Percentiles rank a stretch among this genome's conserved stretches.
Evolutionary conservation across 345 rosid species (phyloP).

Genomic region (Rubroshorea leprosula): DNA sequence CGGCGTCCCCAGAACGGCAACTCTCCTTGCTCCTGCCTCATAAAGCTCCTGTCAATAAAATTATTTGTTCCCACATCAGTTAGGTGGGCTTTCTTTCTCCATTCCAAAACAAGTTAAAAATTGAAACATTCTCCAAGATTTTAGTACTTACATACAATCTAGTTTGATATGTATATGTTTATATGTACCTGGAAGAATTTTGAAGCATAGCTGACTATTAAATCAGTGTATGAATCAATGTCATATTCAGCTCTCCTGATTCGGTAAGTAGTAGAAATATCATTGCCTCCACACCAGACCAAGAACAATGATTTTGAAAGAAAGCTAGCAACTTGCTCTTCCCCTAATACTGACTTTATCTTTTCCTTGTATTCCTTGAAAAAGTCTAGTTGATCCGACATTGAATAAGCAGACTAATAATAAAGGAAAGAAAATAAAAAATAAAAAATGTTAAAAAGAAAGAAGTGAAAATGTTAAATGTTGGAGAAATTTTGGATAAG

Average conservation of each 20-base stretch:
- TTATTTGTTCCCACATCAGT: too few species aligned
- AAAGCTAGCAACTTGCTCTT: constrained; percentile 11
- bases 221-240: constrained; percentile 33
- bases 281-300: constrained; percentile 11
- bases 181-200: constrained; percentile 24
- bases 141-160: too few species aligned
- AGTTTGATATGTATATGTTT: too few species aligned
- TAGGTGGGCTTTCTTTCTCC: too few species aligned
- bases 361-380: constrained; percentile 29
- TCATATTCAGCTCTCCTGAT: constrained; percentile 25
- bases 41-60: too few species aligned
- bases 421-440: neutral
- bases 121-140: too few species aligned
- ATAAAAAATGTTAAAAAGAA: too few species aligned
- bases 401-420: constrained; percentile 4
- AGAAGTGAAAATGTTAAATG: too few species aligned
- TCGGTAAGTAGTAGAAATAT: constrained; percentile 28
- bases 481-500: too few species aligned
- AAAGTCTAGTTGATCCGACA: constrained; percentile 35
- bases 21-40: too few species aligned
- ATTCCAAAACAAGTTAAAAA: too few species aligned
- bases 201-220: constrained; percentile 22
- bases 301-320: constrained; percentile 3
- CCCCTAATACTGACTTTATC: constrained; percentile 18
- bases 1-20: too few species aligned